Base-by-base conservation (phyloP, 345 rosid genomes). In the Raphanus sativus region DNA sequence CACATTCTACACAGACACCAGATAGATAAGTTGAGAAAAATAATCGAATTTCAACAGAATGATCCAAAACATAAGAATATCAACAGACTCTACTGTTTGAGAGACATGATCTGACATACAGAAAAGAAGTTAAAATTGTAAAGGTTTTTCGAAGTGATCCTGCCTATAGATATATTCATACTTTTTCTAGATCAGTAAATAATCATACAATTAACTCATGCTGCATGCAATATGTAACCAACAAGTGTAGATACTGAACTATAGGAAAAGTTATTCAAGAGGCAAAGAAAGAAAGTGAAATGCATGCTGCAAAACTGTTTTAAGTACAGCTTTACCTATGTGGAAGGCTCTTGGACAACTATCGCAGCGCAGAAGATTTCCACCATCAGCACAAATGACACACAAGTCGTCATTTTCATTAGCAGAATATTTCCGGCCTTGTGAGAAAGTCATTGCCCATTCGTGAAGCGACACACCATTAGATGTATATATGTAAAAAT, bases 401-500 rank as follows among this genome's bases (percentile, higher is more conserved):
- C 99, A 92, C 65, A 88, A 83, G 74, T 90, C 85, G 74, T 91
- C 92, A 83, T 89, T 89, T 75, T 92, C 97, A 82, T 87, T 85
- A 68, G 91, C 87, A 77, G 98, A 86, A 65, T 77, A 89, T 74
- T 79, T 83, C 65, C 89, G 88, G 75, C 86, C 89, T 86, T 85
- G 91, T 10, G 97, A 87, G 62, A 96, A 84, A 85, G 97, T 89
- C 63, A 89, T 73, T 67, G 98, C 89, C 91, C 92, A 80, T 83
- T 96, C 98, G 88, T 90, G 99, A 71, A 96, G 95, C 75, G 99
- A 96, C 77, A 93, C 96, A 26, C 99, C 99, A 75, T 96, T 90
- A 75, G 98, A 90, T 70, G 96, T 91, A 86, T 91, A 96, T 80
- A 96, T 93, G 85, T 96, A 85, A 30, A 88, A 86, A 78, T 96